These are phyloP conservation scores for Fusarium musae DNA, from an alignment of 2,329 filamentous ascomycete species.

Conservation along the genomic window DNA sequence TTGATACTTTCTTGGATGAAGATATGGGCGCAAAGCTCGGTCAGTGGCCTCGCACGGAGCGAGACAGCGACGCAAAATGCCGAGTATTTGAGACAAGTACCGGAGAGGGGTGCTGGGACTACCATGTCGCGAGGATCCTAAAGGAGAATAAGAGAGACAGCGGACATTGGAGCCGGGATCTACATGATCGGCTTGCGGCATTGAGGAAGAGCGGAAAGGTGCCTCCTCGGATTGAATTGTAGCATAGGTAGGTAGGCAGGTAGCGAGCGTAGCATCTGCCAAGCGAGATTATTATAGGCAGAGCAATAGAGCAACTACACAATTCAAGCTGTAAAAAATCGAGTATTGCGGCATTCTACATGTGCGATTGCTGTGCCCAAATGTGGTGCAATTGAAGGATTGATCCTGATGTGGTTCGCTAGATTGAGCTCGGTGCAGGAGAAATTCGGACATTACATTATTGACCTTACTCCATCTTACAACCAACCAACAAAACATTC, in stretches of 20 bases:
- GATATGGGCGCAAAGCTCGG: constrained; percentile 69
- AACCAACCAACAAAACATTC: not conserved
- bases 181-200: constrained; percentile 51
- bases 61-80: constrained; percentile 52
- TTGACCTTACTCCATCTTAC: not conserved
- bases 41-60: constrained; percentile 61
- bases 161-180: constrained; percentile 59
- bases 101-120: constrained; percentile 69
- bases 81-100: constrained; percentile 44
- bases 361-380: not conserved
- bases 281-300: not conserved
- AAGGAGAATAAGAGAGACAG: constrained; percentile 51
- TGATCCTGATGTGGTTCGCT: not conserved
- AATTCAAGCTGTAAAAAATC: not conserved
- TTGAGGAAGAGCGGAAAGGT: constrained; percentile 46
- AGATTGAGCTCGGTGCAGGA: constrained; percentile 15
- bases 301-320: not conserved
- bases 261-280: not conserved
- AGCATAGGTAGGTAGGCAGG: constrained; percentile 1
- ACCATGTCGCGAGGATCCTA: constrained; percentile 57
- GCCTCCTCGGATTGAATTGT: constrained; percentile 48
- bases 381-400: not conserved
- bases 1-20: constrained; percentile 74
- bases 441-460: constrained; percentile 24
- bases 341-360: not conserved